phyloP scores from a whole-genome alignment of 1,284 basidiomycete species.

The Heterobasidion occidentale region DNA sequence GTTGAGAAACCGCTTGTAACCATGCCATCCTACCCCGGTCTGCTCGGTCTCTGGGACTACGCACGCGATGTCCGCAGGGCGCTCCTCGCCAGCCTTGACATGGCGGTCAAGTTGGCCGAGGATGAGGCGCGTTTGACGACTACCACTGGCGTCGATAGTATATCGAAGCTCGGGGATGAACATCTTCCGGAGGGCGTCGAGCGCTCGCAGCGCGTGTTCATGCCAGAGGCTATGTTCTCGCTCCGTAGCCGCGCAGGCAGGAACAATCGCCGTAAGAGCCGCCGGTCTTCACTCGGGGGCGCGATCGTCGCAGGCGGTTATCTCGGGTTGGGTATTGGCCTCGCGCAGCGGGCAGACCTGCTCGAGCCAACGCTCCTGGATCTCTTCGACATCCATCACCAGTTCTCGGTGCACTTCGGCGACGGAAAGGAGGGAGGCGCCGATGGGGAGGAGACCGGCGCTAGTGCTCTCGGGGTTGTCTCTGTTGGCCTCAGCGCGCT shows the following conservation, averaged over 20 bases:
- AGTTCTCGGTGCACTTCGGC: slow-evolving; percentile 61
- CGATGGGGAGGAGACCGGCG: slow-evolving; percentile 39
- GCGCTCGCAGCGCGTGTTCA: slow-evolving; percentile 77
- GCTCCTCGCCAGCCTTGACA: slow-evolving; percentile 79
- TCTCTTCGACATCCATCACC: slow-evolving; percentile 84
- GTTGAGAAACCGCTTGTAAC: slow-evolving; percentile 37
- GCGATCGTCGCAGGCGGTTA: slow-evolving; percentile 65
- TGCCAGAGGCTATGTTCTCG: slow-evolving; percentile 95
- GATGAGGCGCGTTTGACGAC: slow-evolving; percentile 77
- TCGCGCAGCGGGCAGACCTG: slow-evolving; percentile 62
- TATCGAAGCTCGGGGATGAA: slow-evolving; percentile 67
- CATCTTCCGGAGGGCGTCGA: slow-evolving; percentile 83
- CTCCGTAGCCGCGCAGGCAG: slow-evolving; percentile 36
- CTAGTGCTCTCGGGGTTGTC: slow-evolving; percentile 65
- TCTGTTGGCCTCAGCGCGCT: slow-evolving; percentile 81
- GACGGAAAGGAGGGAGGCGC: slow-evolving; percentile 31
- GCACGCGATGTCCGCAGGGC: slow-evolving; percentile 76
- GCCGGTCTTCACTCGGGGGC: slow-evolving; percentile 36
- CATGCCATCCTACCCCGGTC: slow-evolving; percentile 84
- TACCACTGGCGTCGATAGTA: slow-evolving; percentile 58
- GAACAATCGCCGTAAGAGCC: slow-evolving; percentile 36
- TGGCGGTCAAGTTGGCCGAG: slow-evolving; percentile 77
- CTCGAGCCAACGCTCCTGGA: slow-evolving; percentile 73
- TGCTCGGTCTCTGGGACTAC: slow-evolving; percentile 86
- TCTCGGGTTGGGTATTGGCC: slow-evolving; percentile 69